A percentile compares a stretch with the other conserved stretches of the same genome.
These are phyloP conservation scores for Volvox reticuliferus DNA, from an alignment of 139 green algal species.

Conservation along the genomic window DNA sequence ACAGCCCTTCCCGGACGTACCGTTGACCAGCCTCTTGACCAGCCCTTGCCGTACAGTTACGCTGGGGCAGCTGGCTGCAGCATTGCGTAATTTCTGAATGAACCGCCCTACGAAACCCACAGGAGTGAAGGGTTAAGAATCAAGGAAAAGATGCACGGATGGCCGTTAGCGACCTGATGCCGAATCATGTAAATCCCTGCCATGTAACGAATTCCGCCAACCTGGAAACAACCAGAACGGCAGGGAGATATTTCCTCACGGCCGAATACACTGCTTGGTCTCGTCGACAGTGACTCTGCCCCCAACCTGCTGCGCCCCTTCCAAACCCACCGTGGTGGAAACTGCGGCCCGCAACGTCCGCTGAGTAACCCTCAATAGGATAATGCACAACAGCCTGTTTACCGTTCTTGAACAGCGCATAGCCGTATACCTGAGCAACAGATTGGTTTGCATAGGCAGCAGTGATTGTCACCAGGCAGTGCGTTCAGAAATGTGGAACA, in stretches of 20 bases:
- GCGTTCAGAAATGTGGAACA: too few species aligned
- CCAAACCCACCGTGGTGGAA: slow-evolving; percentile 88
- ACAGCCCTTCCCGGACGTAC: slow-evolving; percentile 43
- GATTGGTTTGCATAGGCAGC: too few species aligned
- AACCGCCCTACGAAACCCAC: slow-evolving; percentile 80
- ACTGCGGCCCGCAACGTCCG: slow-evolving; percentile 88
- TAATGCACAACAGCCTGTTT: slow-evolving; percentile 86
- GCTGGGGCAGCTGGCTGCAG: slow-evolving; percentile 60
- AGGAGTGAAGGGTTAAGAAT: too few species aligned
- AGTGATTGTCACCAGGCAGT: too few species aligned
- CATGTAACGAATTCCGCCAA: too few species aligned
- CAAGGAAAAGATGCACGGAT: too few species aligned
- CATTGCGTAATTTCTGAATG: slow-evolving; percentile 88
- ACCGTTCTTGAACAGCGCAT: slow-evolving; percentile 94
- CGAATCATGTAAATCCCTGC: too few species aligned
- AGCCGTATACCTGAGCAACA: slow-evolving; percentile 88
- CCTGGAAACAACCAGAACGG: too few species aligned
- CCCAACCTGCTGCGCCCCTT: neutral
- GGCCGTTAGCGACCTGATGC: too few species aligned
- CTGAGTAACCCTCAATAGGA: slow-evolving; percentile 79
- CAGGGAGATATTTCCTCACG: too few species aligned
- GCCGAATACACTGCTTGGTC: too few species aligned
- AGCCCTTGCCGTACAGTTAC: slow-evolving; percentile 83
- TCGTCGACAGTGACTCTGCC: too few species aligned
- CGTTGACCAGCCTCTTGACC: slow-evolving; percentile 84